phyloP scores from a whole-genome alignment of 139 green algal species.

The Astrephomene gubernaculifera region DNA sequence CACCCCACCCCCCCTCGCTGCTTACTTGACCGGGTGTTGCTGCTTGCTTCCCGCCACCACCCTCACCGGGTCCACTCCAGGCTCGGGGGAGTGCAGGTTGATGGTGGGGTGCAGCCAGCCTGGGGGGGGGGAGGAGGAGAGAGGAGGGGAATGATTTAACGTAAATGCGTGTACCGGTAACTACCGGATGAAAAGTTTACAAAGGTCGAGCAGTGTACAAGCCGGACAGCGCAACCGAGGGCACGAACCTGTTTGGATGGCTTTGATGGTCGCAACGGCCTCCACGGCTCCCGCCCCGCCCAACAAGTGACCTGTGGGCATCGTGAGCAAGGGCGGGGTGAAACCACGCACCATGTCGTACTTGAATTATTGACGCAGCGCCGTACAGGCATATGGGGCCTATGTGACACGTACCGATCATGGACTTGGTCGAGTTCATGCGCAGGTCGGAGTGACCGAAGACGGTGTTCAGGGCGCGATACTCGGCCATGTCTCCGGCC shows the following conservation, averaged over 20 bases:
- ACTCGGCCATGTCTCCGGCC: constrained; percentile 89
- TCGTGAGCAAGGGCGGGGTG: too few species aligned
- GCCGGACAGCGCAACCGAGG: neutral
- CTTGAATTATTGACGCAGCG: too few species aligned
- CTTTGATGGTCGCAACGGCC: constrained; percentile 94
- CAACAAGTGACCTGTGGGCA: constrained; percentile 85
- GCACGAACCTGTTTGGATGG: constrained; percentile 76
- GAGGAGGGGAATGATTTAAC: neutral
- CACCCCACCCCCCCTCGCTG: too few species aligned
- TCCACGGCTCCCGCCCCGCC: constrained; percentile 95
- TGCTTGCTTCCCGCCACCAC: constrained; percentile 61
- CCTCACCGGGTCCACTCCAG: constrained; percentile 70
- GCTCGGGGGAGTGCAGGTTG: constrained; percentile 85
- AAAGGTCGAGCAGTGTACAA: too few species aligned
- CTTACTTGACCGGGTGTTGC: constrained; percentile 47
- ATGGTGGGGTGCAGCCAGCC: constrained; percentile 96
- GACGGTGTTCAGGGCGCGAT: constrained; percentile 73
- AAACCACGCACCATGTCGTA: too few species aligned
- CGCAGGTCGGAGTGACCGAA: constrained; percentile 85
- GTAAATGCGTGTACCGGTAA: neutral
- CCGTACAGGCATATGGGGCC: too few species aligned
- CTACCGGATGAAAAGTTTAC: neutral
- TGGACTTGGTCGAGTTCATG: constrained; percentile 98
- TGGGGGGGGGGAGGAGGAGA: constrained; percentile 40
- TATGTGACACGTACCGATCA: constrained; percentile 88